Evolutionary conservation across 768 basidiomycete genomes (phyloP).

Genomic region (Vishniacozyma victoriae): DNA sequence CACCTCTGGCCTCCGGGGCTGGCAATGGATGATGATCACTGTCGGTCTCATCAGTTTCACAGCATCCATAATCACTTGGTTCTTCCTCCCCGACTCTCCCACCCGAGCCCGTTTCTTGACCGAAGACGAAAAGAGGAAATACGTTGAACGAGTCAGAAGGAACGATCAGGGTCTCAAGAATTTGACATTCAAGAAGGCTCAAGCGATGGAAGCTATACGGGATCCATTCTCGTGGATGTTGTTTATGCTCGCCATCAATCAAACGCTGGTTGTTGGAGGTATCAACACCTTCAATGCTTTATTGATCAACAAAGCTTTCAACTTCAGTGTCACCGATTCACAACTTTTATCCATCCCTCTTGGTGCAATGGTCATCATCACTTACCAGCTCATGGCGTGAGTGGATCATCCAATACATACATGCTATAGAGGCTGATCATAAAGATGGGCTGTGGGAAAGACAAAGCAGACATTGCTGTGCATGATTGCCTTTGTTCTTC

Average conservation of each 20-base stretch:
- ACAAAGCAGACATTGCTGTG: constrained; percentile 51
- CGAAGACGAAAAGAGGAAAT: constrained; percentile 48
- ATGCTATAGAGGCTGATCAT: constrained; percentile 48
- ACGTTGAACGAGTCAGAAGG: constrained; percentile 47
- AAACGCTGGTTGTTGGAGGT: constrained; percentile 35
- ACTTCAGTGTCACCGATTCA: constrained; percentile 43
- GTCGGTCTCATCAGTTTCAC: constrained; percentile 3
- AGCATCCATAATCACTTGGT: constrained; percentile 6
- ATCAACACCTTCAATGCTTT: constrained; percentile 26
- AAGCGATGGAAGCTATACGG: constrained; percentile 50
- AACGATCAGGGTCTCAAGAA: constrained; percentile 57
- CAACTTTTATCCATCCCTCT: constrained; percentile 20
- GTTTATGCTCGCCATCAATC: constrained; percentile 52
- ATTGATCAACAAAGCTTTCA: constrained; percentile 27
- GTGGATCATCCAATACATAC: no score
- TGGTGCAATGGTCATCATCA: constrained; percentile 2
- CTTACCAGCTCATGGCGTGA: constrained; percentile 18
- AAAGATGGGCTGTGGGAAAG: constrained; percentile 39
- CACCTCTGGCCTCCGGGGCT: constrained; percentile 6
- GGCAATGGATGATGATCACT: constrained; percentile 28
- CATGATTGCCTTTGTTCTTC: constrained; percentile 32
- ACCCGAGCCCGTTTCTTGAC: constrained; percentile 13
- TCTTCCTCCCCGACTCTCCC: constrained; percentile 26
- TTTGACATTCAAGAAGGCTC: constrained; percentile 50
- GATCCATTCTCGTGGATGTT: constrained; percentile 53